These are phyloP conservation scores for Pyrenula massariospora DNA, from an alignment of 495 filamentous ascomycete genomes.

Conservation along the genomic window DNA sequence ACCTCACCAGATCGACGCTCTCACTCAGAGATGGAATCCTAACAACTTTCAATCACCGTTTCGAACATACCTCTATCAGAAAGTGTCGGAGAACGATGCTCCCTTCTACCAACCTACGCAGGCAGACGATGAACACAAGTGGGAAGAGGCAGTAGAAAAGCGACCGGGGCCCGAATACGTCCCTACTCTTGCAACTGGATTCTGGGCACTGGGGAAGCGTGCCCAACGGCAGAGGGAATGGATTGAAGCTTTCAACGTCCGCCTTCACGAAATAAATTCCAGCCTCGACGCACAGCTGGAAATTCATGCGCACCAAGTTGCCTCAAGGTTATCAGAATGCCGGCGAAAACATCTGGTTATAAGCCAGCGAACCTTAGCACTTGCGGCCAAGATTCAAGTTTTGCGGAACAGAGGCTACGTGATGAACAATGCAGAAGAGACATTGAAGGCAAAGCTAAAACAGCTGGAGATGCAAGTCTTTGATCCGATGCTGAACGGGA, in stretches of 20 bases:
- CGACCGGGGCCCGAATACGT: conserved; percentile 70
- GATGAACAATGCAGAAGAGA: conserved; percentile 82
- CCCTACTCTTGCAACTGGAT: conserved; percentile 60
- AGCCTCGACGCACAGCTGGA: conserved; percentile 66
- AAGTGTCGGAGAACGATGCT: conserved; percentile 63
- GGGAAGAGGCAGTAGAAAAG: conserved; percentile 84
- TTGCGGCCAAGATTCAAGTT: conserved; percentile 87
- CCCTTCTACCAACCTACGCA: conserved; percentile 72
- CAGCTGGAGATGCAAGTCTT: conserved; percentile 62
- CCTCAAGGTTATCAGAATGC: conserved; percentile 67
- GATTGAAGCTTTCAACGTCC: conserved; percentile 57
- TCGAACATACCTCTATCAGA: conserved; percentile 89
- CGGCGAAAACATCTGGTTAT: conserved; percentile 69
- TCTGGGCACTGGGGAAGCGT: conserved; percentile 60
- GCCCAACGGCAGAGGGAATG: conserved; percentile 65
- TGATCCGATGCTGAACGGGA: conserved; percentile 72
- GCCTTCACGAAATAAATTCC: conserved; percentile 87
- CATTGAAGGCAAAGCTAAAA: conserved; percentile 72
- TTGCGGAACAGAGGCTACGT: conserved; percentile 86
- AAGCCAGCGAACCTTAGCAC: conserved; percentile 65
- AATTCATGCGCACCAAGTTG: conserved; percentile 71
- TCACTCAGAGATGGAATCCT: conserved; percentile 78
- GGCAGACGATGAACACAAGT: conserved; percentile 70
- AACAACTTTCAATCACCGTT: conserved; percentile 60
- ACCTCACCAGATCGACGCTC: conserved; percentile 67